Base-by-base conservation (phyloP, 768 basidiomycete genomes). In the Cyclocybe cylindracea region DNA sequence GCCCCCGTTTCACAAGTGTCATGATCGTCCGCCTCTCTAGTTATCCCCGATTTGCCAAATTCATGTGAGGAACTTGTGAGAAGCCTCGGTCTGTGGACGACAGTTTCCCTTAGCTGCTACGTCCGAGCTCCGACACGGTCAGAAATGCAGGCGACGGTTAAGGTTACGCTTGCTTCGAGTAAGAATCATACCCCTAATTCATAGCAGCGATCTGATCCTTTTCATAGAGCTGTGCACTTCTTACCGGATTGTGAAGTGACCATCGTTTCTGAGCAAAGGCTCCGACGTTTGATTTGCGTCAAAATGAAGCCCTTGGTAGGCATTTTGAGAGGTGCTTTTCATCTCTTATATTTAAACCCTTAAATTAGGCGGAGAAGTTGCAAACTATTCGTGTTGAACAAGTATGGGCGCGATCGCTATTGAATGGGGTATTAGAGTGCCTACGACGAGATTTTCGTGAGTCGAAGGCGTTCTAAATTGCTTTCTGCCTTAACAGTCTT, bases 381-480 rank as follows among this genome's bases (percentile, higher is more conserved):
- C 81, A 0, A 77, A 79, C n/a, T 43, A 74, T n/a, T 88, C 36
- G 76, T 83, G 31, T 67, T 76, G 13, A 83, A 79, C 54, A 81
- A 81, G 48, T 87, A 84, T 52, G n/a, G 87, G 85, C 0, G 67
- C 69, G 2, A 74, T 87, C 48, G 84, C 63, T 80, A 84, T n/a
- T 60, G 78, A 80, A 53, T 84, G 81, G 77, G 85, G 89, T 41
- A 87, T 87, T 59, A 72, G 5, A 77, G 77, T 40, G 90, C 88
- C 10, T 92, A n/a, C 89, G 5, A 92, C 91, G 2, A 90, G 92
- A n/a, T n/a, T 64, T 92, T 93, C 56, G 91, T 91, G 59, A 72
- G 87, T 71, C 6, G 16, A 6, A 42, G n/a, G 34, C 35, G 29
- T 34, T 39, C 10, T 2, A 32, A 24, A 14, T 36, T 44, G 29